Percentiles rank a stretch among this genome's conserved stretches.
These are phyloP conservation scores for Lichina pygmaea DNA, from an alignment of 495 filamentous ascomycete genomes.

Conservation along the genomic window DNA sequence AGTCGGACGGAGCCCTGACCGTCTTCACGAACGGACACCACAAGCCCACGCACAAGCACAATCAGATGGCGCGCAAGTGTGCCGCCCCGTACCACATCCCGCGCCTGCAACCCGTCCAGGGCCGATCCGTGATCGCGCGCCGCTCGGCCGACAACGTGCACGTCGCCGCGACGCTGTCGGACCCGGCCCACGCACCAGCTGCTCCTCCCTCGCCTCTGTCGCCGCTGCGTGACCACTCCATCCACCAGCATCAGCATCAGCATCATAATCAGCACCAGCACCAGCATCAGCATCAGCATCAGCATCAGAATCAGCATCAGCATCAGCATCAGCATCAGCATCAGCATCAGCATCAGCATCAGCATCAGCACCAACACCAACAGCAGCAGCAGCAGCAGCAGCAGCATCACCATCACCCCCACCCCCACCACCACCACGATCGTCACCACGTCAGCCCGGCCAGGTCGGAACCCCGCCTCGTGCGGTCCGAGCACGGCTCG, in stretches of 20 bases:
- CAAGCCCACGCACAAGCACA: slow-evolving; percentile 72
- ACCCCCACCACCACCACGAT: too few relatives aligned
- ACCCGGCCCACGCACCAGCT: slow-evolving; percentile 5
- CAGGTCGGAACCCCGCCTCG: slow-evolving; percentile 17
- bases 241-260: slow-evolving; percentile 18
- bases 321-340: slow-evolving; percentile 4
- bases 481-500: slow-evolving; percentile 46
- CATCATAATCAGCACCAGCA: too few relatives aligned
- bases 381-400: too few relatives aligned
- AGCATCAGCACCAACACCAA: slow-evolving; percentile 7
- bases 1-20: slow-evolving; percentile 60
- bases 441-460: background rate
- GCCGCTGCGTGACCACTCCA: slow-evolving; percentile 13
- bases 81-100: slow-evolving; percentile 60
- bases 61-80: slow-evolving; percentile 60
- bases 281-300: too few relatives aligned
- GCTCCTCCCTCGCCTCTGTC: slow-evolving; percentile 12
- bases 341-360: slow-evolving; percentile 9
- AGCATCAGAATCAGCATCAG: slow-evolving; percentile 13
- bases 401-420: too few relatives aligned
- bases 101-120: slow-evolving; percentile 43
- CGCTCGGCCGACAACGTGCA: slow-evolving; percentile 46
- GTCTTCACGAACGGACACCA: slow-evolving; percentile 85
- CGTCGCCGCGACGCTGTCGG: slow-evolving; percentile 15
- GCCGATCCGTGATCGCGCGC: slow-evolving; percentile 25